These are phyloP conservation scores for Xylariaceae sp. DNA, from an alignment of 2,329 filamentous ascomycete genomes.

Conservation along the genomic window DNA sequence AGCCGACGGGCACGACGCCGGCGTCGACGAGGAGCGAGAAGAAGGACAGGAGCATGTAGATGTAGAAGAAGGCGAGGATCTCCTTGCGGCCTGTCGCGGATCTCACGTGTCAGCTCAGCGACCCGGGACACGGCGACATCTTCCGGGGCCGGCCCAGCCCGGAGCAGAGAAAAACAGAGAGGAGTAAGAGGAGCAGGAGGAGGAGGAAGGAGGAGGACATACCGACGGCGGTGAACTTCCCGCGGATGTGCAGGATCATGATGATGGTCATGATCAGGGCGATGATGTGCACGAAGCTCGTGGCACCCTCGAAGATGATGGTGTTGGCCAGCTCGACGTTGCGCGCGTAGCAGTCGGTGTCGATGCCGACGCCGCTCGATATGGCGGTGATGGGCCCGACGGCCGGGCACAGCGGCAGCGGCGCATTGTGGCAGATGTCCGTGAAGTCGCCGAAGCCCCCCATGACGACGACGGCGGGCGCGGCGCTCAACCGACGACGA, in stretches of 20 bases:
- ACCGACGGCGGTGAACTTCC: slow-evolving; percentile 98
- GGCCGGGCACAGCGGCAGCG: slow-evolving; percentile 79
- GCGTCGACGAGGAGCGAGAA: slow-evolving; percentile 86
- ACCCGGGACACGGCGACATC: no score
- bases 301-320: slow-evolving; percentile 92
- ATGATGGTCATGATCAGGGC: slow-evolving; percentile 88
- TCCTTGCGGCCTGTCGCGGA: slow-evolving; percentile 48
- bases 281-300: slow-evolving; percentile 85
- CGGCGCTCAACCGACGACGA: background rate
- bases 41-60: slow-evolving; percentile 86
- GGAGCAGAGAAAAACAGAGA: no score
- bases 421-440: slow-evolving; percentile 73
- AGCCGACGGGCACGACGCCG: slow-evolving; percentile 81
- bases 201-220: slow-evolving; percentile 28
- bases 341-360: slow-evolving; percentile 85
- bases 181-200: no score
- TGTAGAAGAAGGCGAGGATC: slow-evolving; percentile 89
- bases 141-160: no score
- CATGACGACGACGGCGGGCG: slow-evolving; percentile 28
- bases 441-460: slow-evolving; percentile 92
- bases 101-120: background rate
- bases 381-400: slow-evolving; percentile 69
- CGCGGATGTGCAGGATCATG: slow-evolving; percentile 94
- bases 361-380: slow-evolving; percentile 65
- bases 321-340: slow-evolving; percentile 97